Percentiles rank a stretch among this genome's conserved stretches.
phyloP scores from a whole-genome alignment of 345 rosid genomes.

The Carallia brachiata region DNA sequence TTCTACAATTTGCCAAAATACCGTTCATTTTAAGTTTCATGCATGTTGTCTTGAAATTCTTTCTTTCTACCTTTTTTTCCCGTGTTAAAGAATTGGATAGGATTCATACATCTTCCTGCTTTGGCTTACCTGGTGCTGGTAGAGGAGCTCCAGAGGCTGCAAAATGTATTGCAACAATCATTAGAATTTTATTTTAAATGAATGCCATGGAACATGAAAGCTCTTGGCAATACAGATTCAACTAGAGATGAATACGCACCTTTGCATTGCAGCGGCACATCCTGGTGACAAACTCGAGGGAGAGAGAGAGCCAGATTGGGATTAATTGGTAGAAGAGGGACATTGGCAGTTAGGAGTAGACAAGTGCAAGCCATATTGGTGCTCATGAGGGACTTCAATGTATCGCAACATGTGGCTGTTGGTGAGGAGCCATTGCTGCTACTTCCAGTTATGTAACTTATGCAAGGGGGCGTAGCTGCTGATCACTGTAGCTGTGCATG shows the following conservation, averaged over 20 bases:
- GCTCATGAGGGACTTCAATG: conserved; percentile 50
- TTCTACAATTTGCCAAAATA: too few relatives aligned
- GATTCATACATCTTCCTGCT: too few relatives aligned
- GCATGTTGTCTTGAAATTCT: too few relatives aligned
- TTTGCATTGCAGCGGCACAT: conserved; percentile 70
- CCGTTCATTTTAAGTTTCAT: too few relatives aligned
- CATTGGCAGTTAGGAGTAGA: conserved; percentile 64
- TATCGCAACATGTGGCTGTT: conserved; percentile 56
- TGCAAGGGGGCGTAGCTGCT: conserved; percentile 81
- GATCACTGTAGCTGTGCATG: conserved; percentile 78
- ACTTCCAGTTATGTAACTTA: conserved; percentile 82
- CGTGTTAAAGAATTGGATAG: too few relatives aligned
- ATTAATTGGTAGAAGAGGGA: conserved; percentile 68
- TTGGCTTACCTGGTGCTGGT: conserved; percentile 72
- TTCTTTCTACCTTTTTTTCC: too few relatives aligned
- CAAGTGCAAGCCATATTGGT: conserved; percentile 65
- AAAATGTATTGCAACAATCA: conserved; percentile 11
- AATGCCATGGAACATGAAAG: too few relatives aligned
- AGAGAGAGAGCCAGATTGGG: conserved; percentile 64
- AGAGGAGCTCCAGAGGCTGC: conserved; percentile 81
- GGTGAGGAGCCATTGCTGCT: conserved; percentile 54
- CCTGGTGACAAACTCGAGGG: conserved; percentile 64
- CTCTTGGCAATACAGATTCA: neutral
- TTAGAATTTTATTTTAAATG: too few relatives aligned
- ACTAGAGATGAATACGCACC: conserved; percentile 29